Conservation (phyloP, 345 rosid species). For the Salix exigua region DNA sequence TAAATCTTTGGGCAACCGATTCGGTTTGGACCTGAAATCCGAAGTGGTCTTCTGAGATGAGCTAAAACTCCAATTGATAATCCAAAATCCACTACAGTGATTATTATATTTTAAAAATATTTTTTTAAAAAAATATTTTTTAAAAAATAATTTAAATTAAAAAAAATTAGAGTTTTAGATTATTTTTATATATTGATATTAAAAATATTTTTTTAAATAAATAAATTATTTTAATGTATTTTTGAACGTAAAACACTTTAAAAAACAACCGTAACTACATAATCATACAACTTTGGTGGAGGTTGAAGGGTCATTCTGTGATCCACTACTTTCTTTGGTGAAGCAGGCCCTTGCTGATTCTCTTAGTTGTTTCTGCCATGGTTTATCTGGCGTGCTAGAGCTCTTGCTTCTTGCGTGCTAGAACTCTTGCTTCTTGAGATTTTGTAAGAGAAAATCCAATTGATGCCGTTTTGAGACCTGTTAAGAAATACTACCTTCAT, state of each 20-base stretch:
- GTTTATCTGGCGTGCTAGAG: conserved; percentile 58
- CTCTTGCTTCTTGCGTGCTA: conserved; percentile 56
- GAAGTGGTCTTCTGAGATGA: conserved; percentile 46
- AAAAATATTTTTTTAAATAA: too few species aligned
- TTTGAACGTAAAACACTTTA: fast-evolving
- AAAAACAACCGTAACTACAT: fast-evolving
- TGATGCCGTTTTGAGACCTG: conserved; percentile 58
- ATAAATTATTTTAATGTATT: too few species aligned
- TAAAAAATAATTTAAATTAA: too few species aligned
- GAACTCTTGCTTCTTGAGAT: conserved; percentile 65
- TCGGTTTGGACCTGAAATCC: conserved; percentile 54
- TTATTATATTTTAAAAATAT: too few species aligned
- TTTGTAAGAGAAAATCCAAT: conserved; percentile 53
- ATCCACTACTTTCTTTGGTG: conserved; percentile 46
- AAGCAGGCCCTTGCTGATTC: conserved; percentile 83
- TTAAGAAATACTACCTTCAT: conserved; percentile 33
- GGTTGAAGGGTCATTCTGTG: conserved; percentile 57
- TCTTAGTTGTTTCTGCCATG: conserved; percentile 72
- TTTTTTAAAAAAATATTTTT: too few species aligned
- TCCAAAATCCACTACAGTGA: conserved; percentile 62
- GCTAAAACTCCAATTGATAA: conserved; percentile 55
- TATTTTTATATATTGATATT: too few species aligned
- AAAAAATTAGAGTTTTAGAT: fast-evolving
- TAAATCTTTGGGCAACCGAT: conserved; percentile 63
- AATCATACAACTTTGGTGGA: too few species aligned